phyloP scores from a whole-genome alignment of 805 yeast genomes.

The Barnettozyma salicaria region DNA sequence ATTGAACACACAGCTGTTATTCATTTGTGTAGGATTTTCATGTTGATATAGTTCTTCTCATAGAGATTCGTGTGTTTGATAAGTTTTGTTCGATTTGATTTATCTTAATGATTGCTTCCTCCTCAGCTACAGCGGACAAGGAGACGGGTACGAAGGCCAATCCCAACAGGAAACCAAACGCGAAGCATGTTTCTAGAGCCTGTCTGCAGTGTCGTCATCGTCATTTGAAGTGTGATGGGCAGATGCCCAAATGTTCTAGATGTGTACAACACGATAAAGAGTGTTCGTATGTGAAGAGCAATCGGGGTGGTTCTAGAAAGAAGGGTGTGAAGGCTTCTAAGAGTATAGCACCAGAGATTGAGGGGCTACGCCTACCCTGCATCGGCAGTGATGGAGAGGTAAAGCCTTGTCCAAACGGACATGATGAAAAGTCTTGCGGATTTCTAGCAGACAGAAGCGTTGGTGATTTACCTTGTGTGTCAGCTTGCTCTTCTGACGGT shows the following conservation, averaged over 20 bases:
- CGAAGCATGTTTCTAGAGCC: constrained; percentile 41
- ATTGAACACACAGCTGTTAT: no score
- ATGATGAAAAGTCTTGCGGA: constrained; percentile 17
- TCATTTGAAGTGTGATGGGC: constrained; percentile 47
- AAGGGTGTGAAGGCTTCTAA: constrained; percentile 36
- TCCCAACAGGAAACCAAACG: constrained; percentile 13
- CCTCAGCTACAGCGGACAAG: no score
- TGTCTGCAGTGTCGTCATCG: constrained; percentile 47
- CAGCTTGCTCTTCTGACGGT: constrained; percentile 1
- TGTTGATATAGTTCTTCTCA: no score
- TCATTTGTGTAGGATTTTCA: no score
- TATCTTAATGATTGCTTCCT: no score
- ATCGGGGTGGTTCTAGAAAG: constrained; percentile 48
- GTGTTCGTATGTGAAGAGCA: constrained; percentile 45
- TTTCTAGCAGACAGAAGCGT: constrained; percentile 15
- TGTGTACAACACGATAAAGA: constrained; percentile 31
- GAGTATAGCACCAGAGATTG: neutral
- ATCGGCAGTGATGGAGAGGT: constrained; percentile 10
- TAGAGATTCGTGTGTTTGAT: no score
- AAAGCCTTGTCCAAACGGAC: constrained; percentile 23
- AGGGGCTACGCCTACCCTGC: constrained; percentile 18
- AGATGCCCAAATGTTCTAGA: constrained; percentile 38
- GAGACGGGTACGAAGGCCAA: neutral
- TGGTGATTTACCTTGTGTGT: constrained; percentile 20
- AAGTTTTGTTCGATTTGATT: no score